Conservation (phyloP, 257 asterid species). For the Leonotis leonurus region DNA sequence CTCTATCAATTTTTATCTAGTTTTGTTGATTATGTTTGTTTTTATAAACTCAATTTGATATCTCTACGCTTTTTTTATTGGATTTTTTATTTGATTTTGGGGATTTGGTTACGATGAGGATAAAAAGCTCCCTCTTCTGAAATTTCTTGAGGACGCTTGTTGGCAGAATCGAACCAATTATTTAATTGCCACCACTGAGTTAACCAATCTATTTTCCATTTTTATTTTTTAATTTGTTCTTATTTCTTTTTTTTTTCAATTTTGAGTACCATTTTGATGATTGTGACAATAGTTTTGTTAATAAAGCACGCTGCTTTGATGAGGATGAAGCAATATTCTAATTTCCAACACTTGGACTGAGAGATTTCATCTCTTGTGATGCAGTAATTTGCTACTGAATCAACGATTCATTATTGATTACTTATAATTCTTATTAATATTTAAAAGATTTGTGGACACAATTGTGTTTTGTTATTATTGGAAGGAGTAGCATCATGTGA, state of each 20-base stretch:
- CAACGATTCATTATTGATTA: no score
- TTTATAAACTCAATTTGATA: background rate
- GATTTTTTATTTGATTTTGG: background rate
- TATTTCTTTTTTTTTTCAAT: background rate
- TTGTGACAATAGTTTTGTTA: no score
- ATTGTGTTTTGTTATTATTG: no score
- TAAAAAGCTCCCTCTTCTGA: constrained; percentile 95
- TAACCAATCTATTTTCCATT: background rate
- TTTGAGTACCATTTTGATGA: background rate
- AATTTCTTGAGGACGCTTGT: constrained; percentile 48
- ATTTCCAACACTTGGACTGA: constrained; percentile 71
- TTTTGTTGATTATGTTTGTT: background rate
- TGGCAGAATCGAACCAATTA: constrained; percentile 92
- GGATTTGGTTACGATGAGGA: constrained; percentile 49
- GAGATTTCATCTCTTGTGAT: constrained; percentile 31
- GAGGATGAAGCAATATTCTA: constrained; percentile 40
- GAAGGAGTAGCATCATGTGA: background rate
- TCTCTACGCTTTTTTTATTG: background rate
- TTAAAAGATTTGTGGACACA: no score
- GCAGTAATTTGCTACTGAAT: constrained; percentile 36
- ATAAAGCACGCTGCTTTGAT: constrained; percentile 6
- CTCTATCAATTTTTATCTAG: background rate
- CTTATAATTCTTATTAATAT: no score
- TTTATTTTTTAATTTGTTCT: background rate
- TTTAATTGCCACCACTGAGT: constrained; percentile 58